A percentile compares a stretch with the other conserved stretches of the same genome.
Conservation (phyloP, 2,329 filamentous ascomycete species). For the Hortaea werneckii region DNA sequence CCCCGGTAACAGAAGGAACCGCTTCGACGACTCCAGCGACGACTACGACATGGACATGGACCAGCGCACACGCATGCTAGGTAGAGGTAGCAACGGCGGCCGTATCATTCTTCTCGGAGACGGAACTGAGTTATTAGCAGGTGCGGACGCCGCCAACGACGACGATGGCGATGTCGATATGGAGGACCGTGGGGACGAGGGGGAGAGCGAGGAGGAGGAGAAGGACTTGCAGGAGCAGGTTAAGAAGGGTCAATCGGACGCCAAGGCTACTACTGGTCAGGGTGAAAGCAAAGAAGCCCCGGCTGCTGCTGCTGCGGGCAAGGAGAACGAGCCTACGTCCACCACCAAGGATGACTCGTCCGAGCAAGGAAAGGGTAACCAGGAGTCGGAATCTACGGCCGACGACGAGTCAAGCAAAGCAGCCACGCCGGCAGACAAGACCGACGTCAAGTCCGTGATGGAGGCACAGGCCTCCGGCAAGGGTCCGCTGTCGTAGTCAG, state of each 20-base stretch:
- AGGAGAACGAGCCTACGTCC: conserved; percentile 2
- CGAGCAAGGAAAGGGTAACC: conserved; percentile 20
- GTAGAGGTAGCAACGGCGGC: conserved; percentile 52
- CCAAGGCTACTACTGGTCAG: conserved; percentile 15
- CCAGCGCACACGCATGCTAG: conserved; percentile 55
- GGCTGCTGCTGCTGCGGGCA: conserved; percentile 13
- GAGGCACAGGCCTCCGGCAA: not conserved
- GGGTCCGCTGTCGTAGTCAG: too few relatives aligned
- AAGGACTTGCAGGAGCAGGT: conserved; percentile 80
- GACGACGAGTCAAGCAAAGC: conserved; percentile 22
- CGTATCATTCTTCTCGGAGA: conserved; percentile 92
- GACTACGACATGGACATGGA: conserved; percentile 67
- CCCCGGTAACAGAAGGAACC: conserved; percentile 37
- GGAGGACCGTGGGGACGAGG: conserved; percentile 59
- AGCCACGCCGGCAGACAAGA: conserved; percentile 5
- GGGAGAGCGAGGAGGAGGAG: conserved; percentile 51
- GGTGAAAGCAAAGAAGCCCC: conserved; percentile 45
- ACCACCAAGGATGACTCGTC: conserved; percentile 5
- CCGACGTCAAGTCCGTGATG: conserved; percentile 4
- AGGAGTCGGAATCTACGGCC: not conserved
- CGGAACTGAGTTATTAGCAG: conserved; percentile 78
- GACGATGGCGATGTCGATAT: conserved; percentile 62
- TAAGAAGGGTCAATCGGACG: conserved; percentile 46
- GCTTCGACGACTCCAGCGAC: conserved; percentile 40
- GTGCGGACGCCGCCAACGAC: conserved; percentile 53